Evolutionary conservation across 1,284 basidiomycete species (phyloP).

Genomic region (Cystobasidium pallidum): DNA sequence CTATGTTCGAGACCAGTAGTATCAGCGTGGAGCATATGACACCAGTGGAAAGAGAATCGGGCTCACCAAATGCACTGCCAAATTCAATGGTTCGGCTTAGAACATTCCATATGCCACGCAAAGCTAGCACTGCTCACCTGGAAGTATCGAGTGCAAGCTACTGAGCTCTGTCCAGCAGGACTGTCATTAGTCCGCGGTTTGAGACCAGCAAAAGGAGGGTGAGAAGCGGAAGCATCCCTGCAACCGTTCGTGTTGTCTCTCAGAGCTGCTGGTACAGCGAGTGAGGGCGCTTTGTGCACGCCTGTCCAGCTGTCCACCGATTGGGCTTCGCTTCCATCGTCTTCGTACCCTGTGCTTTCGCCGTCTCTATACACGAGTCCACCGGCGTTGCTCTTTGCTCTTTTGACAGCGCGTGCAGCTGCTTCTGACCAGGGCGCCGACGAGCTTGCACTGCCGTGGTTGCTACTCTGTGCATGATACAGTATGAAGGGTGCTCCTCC

Average conservation of each 20-base stretch:
- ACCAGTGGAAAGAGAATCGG: not conserved
- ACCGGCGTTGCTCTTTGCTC: constrained; percentile 23
- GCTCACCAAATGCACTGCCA: constrained; percentile 1
- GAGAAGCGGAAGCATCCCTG: not conserved
- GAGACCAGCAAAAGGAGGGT: constrained; percentile 21
- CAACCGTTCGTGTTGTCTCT: not conserved
- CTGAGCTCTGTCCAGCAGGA: constrained; percentile 6
- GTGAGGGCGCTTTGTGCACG: not conserved
- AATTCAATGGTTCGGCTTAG: not conserved
- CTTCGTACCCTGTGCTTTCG: constrained; percentile 39
- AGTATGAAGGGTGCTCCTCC: constrained; percentile 16
- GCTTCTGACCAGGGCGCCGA: constrained; percentile 6
- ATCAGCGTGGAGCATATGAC: not conserved
- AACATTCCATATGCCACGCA: not conserved
- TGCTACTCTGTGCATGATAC: not conserved
- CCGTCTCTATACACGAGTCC: constrained; percentile 36
- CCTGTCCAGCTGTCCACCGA: not conserved
- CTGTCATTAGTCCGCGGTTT: constrained; percentile 2
- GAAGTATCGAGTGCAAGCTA: constrained; percentile 5
- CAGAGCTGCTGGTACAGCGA: not conserved
- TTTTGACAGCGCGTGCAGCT: constrained; percentile 25
- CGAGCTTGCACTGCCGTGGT: not conserved
- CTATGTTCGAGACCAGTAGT: constrained; percentile 19
- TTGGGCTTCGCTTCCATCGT: constrained; percentile 36
- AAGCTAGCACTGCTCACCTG: not conserved